Evolutionary conservation across 2,329 filamentous ascomycete genomes (phyloP).

Genomic region (Stagonosporopsis vannaccii): DNA sequence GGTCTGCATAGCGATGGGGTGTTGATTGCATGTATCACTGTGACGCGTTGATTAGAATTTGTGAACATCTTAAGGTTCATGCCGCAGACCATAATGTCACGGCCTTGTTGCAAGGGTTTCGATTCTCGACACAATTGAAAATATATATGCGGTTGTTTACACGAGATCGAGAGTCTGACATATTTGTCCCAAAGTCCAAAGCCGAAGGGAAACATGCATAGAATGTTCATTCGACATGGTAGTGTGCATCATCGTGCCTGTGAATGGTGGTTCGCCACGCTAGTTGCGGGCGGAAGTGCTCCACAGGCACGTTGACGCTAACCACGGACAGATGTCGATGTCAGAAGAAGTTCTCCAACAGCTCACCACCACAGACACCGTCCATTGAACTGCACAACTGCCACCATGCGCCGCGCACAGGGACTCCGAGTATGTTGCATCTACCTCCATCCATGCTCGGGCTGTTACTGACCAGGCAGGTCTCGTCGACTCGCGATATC

Average conservation of each 20-base stretch:
- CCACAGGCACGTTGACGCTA: background rate
- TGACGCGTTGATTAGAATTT: background rate
- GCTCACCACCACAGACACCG: slow-evolving; percentile 2
- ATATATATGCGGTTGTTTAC: too few relatives aligned
- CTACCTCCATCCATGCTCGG: background rate
- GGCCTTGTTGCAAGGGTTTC: too few relatives aligned
- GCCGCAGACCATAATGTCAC: too few relatives aligned
- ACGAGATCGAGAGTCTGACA: background rate
- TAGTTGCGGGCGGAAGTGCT: slow-evolving; percentile 2
- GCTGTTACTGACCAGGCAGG: slow-evolving; percentile 25
- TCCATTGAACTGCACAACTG: background rate
- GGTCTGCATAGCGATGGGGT: background rate
- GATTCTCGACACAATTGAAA: too few relatives aligned
- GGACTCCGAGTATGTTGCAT: slow-evolving; percentile 34
- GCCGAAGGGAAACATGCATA: background rate
- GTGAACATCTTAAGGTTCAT: background rate
- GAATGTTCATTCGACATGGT: background rate
- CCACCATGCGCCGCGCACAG: slow-evolving; percentile 41
- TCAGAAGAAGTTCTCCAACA: background rate
- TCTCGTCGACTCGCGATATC: slow-evolving; percentile 45
- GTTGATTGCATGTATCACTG: background rate
- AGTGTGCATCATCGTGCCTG: background rate
- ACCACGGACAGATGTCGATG: background rate
- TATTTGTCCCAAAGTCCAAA: background rate
- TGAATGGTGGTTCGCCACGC: slow-evolving; percentile 4